These are phyloP conservation scores for Irpex sp. DNA, from an alignment of 1,284 basidiomycete genomes.

Conservation along the genomic window DNA sequence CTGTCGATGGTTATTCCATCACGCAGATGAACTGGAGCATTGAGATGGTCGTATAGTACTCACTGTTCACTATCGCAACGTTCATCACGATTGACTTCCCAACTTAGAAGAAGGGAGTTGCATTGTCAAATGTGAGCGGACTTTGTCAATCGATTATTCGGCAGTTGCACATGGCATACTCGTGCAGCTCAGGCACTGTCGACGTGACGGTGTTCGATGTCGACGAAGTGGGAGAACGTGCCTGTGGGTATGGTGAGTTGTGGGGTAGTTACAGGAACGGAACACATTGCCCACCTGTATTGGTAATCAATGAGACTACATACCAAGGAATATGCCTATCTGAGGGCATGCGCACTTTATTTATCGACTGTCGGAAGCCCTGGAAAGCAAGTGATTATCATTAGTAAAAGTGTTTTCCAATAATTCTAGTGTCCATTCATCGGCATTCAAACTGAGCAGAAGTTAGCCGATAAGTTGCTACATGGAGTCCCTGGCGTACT, in stretches of 20 bases:
- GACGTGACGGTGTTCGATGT: background rate
- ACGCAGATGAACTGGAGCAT: background rate
- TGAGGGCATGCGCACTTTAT: no score
- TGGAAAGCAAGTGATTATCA: no score
- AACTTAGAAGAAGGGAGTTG: background rate
- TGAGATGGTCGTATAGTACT: background rate
- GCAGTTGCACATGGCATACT: no score
- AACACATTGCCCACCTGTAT: background rate
- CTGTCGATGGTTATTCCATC: background rate
- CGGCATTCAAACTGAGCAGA: no score
- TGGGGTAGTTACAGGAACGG: background rate
- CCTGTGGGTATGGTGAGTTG: background rate
- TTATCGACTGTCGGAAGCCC: no score
- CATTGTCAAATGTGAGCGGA: background rate
- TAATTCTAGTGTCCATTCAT: no score
- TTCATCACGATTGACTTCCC: background rate
- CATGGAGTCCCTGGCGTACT: no score
- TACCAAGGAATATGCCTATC: no score
- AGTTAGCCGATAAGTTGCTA: no score
- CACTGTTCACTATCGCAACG: background rate
- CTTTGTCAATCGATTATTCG: no score
- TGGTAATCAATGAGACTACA: background rate
- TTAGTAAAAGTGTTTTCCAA: no score
- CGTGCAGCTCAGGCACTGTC: background rate
- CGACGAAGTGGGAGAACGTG: background rate